Base-by-base conservation (phyloP, 495 filamentous ascomycete genomes). In the Tuber umbilicatum region DNA sequence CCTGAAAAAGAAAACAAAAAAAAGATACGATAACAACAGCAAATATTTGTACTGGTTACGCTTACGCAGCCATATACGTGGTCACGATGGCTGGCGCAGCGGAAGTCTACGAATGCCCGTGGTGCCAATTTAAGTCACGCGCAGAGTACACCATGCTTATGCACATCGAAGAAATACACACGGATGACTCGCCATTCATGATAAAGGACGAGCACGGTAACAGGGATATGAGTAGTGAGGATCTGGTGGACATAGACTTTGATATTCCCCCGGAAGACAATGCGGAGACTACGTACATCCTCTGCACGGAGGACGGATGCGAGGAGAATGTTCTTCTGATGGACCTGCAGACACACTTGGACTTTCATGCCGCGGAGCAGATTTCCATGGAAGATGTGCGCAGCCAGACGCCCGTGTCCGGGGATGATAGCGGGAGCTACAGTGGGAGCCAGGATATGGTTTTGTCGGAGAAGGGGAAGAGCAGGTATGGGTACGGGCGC, bases 291-390 rank as follows among this genome's bases (percentile, higher is more conserved):
- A 83, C 35, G 78, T 93, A 90, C 77, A 85, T 89, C 64, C 85
- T 89, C 70, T 97, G 94, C 78, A 89, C 91, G 1, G 84, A 88
- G 14, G 86, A 89, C 19, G 88, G 87, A n/a, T 97, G 93, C 82
- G 91, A 90, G 35, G 92, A 97, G 79, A 81, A 86, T 27, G 83
- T 94, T 68, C 83, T 87, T 41, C 81, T 87, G 21, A 80, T 84
- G 3, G 89, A 93, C 75, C 83, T 95, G 45, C 87, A 91, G 38
- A 88, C 86, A 45, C 93, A 96, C 82, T 83, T 93, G 50, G 91
- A 94, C 81, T 84, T 94, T 70, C 93, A 97, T 83, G 81, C 84
- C 50, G 86, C 88, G 43, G 91, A 92, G 80, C 83, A 84, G 19
- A 83, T 88, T 70, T 84, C 84, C 16, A 83, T 86, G 71, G 88